A percentile compares a stretch with the other conserved stretches of the same genome.
Conservation (phyloP, 257 asterid species). For the Orobanche coerulescens region DNA sequence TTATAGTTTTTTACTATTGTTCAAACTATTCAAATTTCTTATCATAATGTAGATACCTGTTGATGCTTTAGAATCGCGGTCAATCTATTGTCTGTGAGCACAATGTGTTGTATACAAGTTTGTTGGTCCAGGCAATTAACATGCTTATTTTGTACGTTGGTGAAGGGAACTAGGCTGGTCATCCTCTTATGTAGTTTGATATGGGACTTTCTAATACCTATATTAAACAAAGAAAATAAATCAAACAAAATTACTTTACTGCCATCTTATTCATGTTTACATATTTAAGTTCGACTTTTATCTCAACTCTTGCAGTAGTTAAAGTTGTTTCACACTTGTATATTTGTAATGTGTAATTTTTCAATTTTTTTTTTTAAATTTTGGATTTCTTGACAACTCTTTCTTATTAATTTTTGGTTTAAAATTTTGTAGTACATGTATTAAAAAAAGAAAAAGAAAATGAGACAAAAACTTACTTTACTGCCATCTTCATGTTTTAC, state of each 20-base stretch:
- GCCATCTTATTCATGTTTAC: too few relatives aligned
- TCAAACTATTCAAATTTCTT: not conserved
- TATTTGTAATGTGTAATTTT: too few relatives aligned
- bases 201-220: too few relatives aligned
- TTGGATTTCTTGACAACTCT: too few relatives aligned
- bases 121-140: not conserved
- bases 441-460: not conserved
- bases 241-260: too few relatives aligned
- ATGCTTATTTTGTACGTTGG: not conserved
- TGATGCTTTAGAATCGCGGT: not conserved
- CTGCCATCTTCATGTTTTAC: not conserved
- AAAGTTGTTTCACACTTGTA: too few relatives aligned
- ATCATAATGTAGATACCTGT: not conserved
- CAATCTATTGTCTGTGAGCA: not conserved
- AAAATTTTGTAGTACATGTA: not conserved
- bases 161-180: not conserved
- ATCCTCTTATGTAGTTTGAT: not conserved
- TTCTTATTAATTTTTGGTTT: not conserved
- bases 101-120: not conserved
- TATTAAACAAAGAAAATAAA: too few relatives aligned
- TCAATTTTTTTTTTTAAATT: too few relatives aligned
- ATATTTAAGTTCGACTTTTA: too few relatives aligned
- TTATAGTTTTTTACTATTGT: not conserved
- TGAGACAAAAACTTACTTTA: not conserved
- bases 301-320: too few relatives aligned